Evolutionary conservation across 1,139 yeast species (phyloP).

Genomic region (Saccharomyces hybrid): DNA sequence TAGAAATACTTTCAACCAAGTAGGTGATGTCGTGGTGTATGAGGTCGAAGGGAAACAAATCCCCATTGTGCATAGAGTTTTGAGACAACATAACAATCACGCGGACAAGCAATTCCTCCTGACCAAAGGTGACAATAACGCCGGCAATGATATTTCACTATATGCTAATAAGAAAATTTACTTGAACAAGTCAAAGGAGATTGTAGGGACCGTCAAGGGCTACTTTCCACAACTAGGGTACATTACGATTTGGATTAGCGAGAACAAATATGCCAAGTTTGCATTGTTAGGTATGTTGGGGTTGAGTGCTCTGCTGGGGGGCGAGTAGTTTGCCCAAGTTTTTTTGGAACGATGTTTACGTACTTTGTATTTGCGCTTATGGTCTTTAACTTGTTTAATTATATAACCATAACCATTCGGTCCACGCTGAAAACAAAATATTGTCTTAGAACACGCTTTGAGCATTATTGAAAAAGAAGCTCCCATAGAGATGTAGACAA

Average conservation of each 20-base stretch:
- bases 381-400: not conserved
- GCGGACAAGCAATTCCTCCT: constrained; percentile 57
- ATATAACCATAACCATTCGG: not conserved
- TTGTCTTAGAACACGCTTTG: not conserved
- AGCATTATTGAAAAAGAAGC: not conserved
- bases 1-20: constrained; percentile 55
- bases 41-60: constrained; percentile 72
- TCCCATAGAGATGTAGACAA: not conserved
- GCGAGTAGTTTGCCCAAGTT: constrained; percentile 11
- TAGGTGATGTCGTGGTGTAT: constrained; percentile 97
- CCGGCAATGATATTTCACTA: constrained; percentile 80
- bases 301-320: constrained; percentile 24
- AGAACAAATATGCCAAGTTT: constrained; percentile 41
- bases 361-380: not conserved
- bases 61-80: constrained; percentile 92
- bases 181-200: constrained; percentile 65
- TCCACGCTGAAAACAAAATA: not conserved
- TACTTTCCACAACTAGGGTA: constrained; percentile 91
- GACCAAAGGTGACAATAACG: constrained; percentile 96
- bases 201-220: constrained; percentile 85
- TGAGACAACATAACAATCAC: constrained; percentile 47
- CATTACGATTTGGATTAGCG: constrained; percentile 86
- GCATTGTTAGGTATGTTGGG: constrained; percentile 28
- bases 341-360: not conserved
- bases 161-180: constrained; percentile 74